Evolutionary conservation across 495 filamentous ascomycete genomes (phyloP).

Genomic region (Mytilinidion resinicola): DNA sequence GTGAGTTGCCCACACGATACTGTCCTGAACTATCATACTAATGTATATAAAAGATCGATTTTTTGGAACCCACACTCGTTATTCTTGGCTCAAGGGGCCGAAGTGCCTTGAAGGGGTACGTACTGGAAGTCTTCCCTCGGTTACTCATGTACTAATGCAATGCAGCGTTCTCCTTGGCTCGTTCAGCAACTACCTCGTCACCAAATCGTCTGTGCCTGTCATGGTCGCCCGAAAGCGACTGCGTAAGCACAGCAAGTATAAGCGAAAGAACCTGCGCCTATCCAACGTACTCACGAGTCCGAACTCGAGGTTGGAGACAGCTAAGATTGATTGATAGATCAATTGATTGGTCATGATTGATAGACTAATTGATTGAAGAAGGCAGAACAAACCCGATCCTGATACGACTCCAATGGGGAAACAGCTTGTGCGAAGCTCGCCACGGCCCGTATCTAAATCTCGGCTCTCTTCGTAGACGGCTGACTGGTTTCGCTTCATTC

Average conservation of each 20-base stretch:
- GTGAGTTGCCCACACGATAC: slow-evolving; percentile 21
- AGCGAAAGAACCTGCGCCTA: slow-evolving; percentile 28
- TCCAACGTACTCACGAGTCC: slow-evolving; percentile 29
- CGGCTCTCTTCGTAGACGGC: too few species aligned
- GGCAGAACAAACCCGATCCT: too few species aligned
- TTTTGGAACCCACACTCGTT: slow-evolving; percentile 83
- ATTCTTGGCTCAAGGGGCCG: slow-evolving; percentile 85
- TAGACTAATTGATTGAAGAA: too few species aligned
- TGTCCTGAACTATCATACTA: slow-evolving; percentile 9
- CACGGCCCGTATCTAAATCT: too few species aligned
- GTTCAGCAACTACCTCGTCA: slow-evolving; percentile 94
- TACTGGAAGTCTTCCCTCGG: not conserved
- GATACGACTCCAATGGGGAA: too few species aligned
- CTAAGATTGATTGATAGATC: slow-evolving; percentile 26
- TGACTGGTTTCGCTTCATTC: too few species aligned
- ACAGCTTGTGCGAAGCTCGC: too few species aligned
- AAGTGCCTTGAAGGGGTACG: slow-evolving; percentile 85
- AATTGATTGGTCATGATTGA: too few species aligned
- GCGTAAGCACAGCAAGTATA: slow-evolving; percentile 37
- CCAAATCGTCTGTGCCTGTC: slow-evolving; percentile 87
- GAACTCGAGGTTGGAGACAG: slow-evolving; percentile 20
- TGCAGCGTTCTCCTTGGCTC: slow-evolving; percentile 81
- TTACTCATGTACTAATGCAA: slow-evolving; percentile 12
- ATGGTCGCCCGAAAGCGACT: slow-evolving; percentile 42
- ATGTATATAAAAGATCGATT: slow-evolving; percentile 62